Evolutionary conservation across 345 rosid genomes (phyloP).

Genomic region (Conringia planisiliqua): DNA sequence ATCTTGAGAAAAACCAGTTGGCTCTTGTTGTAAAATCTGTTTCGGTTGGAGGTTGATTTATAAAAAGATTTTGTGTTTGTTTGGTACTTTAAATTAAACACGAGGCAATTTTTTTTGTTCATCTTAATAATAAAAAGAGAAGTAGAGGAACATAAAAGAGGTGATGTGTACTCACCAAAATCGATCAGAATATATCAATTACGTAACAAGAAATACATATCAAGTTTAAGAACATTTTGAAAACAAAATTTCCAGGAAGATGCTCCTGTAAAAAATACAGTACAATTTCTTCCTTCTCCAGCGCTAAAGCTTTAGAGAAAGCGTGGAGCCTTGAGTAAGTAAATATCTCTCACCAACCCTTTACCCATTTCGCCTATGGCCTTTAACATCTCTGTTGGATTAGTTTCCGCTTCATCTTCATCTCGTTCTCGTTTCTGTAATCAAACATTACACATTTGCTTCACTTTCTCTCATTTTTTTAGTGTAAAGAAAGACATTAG

Average conservation of each 20-base stretch:
- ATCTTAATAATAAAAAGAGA: neutral
- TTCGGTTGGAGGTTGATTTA: neutral
- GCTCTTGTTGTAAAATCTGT: constrained; percentile 17
- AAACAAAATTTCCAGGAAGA: neutral
- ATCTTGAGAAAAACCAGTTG: constrained; percentile 8
- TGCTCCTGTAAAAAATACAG: neutral
- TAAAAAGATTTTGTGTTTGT: neutral
- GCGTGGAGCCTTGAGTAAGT: constrained; percentile 64
- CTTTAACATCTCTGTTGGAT: constrained; percentile 52
- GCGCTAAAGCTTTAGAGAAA: neutral
- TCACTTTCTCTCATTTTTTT: neutral
- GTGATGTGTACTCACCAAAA: neutral
- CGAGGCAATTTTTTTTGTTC: neutral
- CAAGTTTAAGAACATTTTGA: neutral
- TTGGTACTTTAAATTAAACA: neutral
- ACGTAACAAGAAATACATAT: neutral
- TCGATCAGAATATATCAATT: neutral
- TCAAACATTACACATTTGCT: constrained; percentile 14
- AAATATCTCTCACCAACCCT: constrained; percentile 72
- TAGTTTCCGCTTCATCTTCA: constrained; percentile 39
- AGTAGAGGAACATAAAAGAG: neutral
- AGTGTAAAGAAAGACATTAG: neutral
- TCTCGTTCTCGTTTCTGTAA: constrained; percentile 68
- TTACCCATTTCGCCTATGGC: constrained; percentile 68
- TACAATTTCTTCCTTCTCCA: neutral